These are phyloP conservation scores for Hydrangea macrophylla DNA, from an alignment of 148 eudicot species.

Conservation along the genomic window DNA sequence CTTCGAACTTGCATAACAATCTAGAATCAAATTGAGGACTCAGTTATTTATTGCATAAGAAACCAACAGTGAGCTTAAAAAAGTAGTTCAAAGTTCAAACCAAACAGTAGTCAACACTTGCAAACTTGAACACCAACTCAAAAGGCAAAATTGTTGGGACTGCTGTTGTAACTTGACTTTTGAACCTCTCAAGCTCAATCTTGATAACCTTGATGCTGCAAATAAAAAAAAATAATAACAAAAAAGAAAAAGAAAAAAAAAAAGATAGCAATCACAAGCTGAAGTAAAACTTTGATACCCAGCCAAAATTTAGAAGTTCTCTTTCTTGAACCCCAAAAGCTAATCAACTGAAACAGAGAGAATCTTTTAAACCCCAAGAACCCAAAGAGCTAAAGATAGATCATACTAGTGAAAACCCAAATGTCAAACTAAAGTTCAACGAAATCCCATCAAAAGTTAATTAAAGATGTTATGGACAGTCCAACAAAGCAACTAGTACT, in stretches of 20 bases:
- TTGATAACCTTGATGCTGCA: neutral
- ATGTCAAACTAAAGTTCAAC: neutral
- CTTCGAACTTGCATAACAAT: neutral
- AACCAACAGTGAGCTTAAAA: neutral
- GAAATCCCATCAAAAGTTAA: neutral
- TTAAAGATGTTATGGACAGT: neutral
- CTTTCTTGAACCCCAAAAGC: constrained; percentile 4
- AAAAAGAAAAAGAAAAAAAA: too few species aligned
- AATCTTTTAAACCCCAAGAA: neutral
- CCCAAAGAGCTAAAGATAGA: constrained; percentile 2
- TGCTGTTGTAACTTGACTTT: neutral
- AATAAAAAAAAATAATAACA: too few species aligned
- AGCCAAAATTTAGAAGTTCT: too few species aligned
- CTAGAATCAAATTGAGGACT: neutral
- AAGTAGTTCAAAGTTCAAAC: neutral
- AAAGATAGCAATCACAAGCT: too few species aligned
- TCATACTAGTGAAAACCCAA: neutral
- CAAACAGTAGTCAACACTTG: neutral
- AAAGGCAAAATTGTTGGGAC: neutral
- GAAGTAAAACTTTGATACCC: neutral
- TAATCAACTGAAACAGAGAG: neutral
- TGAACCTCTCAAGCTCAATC: neutral
- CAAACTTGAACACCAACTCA: neutral
- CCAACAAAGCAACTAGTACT: neutral
- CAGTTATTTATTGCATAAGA: neutral